Evolutionary conservation across 257 asterid genomes (phyloP).

Genomic region (Solanum etuberosum): DNA sequence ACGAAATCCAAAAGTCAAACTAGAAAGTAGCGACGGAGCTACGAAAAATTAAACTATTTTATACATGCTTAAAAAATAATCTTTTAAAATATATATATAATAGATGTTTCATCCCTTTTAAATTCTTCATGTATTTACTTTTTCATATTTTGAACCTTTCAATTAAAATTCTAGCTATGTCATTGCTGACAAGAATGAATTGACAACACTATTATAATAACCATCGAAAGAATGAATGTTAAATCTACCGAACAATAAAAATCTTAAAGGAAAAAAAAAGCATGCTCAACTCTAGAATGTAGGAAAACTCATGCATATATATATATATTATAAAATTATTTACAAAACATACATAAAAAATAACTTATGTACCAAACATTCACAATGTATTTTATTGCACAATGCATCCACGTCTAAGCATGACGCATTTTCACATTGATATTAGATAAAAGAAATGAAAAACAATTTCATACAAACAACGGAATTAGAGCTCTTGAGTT

Average conservation of each 20-base stretch:
- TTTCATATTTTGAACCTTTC: no score
- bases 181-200: rapidly evolving
- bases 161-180: background rate
- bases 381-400: background rate
- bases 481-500: no score
- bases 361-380: background rate
- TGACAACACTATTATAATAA: background rate
- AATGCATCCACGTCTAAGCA: background rate
- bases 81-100: no score
- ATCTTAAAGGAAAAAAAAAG: background rate
- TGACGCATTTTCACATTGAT: background rate
- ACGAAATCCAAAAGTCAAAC: no score
- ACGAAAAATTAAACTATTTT: no score
- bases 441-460: background rate
- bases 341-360: background rate
- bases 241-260: background rate
- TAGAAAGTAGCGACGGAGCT: no score
- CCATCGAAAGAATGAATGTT: background rate
- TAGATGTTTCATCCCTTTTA: no score
- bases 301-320: background rate
- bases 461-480: background rate
- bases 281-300: background rate
- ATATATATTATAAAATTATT: background rate
- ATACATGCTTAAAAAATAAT: no score
- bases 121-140: no score